Conservation (phyloP, 345 rosid species). For the Angophora floribunda region DNA sequence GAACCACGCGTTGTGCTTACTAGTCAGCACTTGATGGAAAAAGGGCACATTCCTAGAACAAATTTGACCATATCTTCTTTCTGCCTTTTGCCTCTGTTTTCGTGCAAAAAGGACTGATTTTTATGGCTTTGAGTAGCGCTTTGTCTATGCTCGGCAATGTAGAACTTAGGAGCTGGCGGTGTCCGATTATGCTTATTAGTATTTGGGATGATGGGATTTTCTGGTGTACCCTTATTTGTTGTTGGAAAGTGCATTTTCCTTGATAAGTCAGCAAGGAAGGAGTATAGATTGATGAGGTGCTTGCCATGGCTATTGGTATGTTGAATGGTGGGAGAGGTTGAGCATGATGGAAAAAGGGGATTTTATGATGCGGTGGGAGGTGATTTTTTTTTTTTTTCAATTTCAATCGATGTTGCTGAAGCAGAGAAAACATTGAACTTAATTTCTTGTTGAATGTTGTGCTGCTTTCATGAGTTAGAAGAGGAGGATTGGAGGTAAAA, state of each 20-base stretch:
- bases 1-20: background rate
- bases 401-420: background rate
- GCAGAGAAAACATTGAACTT: background rate
- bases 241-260: background rate
- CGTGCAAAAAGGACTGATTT: background rate
- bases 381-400: background rate
- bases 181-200: background rate
- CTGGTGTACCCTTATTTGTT: background rate
- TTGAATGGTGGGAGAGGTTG: background rate
- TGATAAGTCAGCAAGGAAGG: background rate
- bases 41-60: background rate
- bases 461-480: background rate
- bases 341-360: background rate
- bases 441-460: background rate
- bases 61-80: background rate
- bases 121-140: background rate
- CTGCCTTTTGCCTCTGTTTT: background rate
- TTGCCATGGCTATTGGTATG: background rate
- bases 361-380: background rate
- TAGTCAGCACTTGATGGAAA: background rate
- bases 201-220: background rate
- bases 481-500: background rate
- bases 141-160: background rate
- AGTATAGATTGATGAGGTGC: background rate
- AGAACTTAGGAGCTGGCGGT: background rate